phyloP scores from a whole-genome alignment of 495 filamentous ascomycete species.

The Barbatosphaeria neglecta region DNA sequence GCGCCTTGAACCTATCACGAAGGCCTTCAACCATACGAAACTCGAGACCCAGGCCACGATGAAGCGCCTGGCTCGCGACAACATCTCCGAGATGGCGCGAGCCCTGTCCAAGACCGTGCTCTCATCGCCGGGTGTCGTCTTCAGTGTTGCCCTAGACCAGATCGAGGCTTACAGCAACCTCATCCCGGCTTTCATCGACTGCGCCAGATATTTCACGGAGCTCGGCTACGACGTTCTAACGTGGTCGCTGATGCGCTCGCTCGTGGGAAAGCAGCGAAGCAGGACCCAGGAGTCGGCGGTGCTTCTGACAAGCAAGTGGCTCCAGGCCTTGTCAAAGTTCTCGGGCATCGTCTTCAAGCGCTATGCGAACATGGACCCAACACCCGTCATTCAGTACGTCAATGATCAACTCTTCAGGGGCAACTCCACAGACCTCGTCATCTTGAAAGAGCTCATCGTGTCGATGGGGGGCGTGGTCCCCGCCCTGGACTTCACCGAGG shows the following conservation, averaged over 20 bases:
- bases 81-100: conserved; percentile 73
- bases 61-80: conserved; percentile 75
- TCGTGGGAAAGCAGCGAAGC: conserved; percentile 63
- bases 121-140: conserved; percentile 81
- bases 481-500: conserved; percentile 73
- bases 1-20: conserved; percentile 62
- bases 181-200: conserved; percentile 85
- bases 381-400: conserved; percentile 82
- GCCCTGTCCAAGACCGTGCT: conserved; percentile 78
- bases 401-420: conserved; percentile 67
- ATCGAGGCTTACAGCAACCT: conserved; percentile 89
- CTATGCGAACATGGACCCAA: conserved; percentile 68
- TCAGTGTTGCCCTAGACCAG: conserved; percentile 71
- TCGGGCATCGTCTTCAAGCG: conserved; percentile 78
- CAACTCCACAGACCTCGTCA: conserved; percentile 74
- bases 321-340: conserved; percentile 74
- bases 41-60: conserved; percentile 69
- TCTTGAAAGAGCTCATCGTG: conserved; percentile 75
- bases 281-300: conserved; percentile 69
- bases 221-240: conserved; percentile 87
- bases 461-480: conserved; percentile 90
- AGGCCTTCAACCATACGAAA: conserved; percentile 63
- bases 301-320: conserved; percentile 79
- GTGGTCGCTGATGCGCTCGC: conserved; percentile 71
- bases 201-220: conserved; percentile 82